A percentile compares a stretch with the other conserved stretches of the same genome.
phyloP scores from a whole-genome alignment of 2,329 filamentous ascomycete species.

The Verticillium isaacii region DNA sequence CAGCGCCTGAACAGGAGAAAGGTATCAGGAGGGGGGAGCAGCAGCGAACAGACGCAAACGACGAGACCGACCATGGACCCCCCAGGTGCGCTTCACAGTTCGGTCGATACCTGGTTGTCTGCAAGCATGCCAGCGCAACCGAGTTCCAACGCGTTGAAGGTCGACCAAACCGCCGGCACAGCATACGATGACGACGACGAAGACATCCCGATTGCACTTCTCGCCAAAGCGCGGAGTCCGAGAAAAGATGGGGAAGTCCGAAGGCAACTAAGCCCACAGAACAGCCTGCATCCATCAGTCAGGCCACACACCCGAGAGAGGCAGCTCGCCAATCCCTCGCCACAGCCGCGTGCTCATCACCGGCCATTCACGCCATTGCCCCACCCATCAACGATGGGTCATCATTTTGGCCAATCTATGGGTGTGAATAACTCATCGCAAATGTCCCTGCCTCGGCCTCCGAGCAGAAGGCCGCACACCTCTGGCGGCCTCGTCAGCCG shows the following conservation, averaged over 20 bases:
- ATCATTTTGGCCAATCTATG: not conserved
- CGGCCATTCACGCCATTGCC: not conserved
- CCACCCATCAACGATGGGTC: not conserved
- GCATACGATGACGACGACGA: not conserved
- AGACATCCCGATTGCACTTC: not conserved
- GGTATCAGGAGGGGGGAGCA: not conserved
- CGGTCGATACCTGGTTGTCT: not conserved
- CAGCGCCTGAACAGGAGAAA: not conserved
- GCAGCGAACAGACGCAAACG: not conserved
- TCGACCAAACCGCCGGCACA: not conserved
- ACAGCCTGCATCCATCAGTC: not conserved
- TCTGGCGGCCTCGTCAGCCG: not conserved
- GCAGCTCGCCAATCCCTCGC: not conserved
- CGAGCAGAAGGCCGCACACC: not conserved
- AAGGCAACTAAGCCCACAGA: not conserved
- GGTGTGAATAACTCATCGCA: slow-evolving; percentile 35
- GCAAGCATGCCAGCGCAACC: not conserved
- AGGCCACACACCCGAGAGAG: not conserved
- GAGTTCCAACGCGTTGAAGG: not conserved
- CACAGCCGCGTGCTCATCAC: not conserved
- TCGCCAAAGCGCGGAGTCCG: not conserved
- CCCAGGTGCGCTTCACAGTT: not conserved
- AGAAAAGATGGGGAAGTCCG: not conserved
- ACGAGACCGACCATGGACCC: not conserved
- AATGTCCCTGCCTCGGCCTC: not conserved